These are phyloP conservation scores for Hanseniaspora lachancei DNA, from an alignment of 805 yeast species.

Conservation along the genomic window DNA sequence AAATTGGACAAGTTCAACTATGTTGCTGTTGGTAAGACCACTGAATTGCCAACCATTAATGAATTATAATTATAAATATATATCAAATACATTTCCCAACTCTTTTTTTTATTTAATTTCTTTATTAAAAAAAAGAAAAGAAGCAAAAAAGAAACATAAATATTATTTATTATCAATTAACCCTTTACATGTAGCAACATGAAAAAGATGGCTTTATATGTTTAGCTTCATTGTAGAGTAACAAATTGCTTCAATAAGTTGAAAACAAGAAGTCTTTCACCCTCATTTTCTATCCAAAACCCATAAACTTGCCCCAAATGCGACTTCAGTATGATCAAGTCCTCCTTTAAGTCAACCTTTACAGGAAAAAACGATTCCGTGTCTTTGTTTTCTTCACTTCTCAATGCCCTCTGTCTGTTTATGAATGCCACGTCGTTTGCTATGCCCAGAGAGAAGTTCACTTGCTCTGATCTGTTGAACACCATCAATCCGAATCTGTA, in stretches of 20 bases:
- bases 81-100: neutral
- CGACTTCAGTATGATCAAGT: conserved; percentile 55
- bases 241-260: conserved; percentile 28
- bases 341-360: conserved; percentile 57
- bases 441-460: conserved; percentile 59
- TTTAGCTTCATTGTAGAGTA: neutral
- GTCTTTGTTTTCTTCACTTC: conserved; percentile 12
- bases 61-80: conserved; percentile 46
- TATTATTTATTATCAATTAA: neutral
- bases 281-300: conserved; percentile 61
- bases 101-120: neutral
- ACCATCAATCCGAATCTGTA: conserved; percentile 59
- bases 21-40: conserved; percentile 81
- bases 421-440: conserved; percentile 39
- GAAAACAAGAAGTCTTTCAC: conserved; percentile 48
- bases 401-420: conserved; percentile 29
- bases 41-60: conserved; percentile 74
- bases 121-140: neutral
- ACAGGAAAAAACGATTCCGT: conserved; percentile 32
- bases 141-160: neutral
- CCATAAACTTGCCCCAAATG: conserved; percentile 61
- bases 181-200: neutral
- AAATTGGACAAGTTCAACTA: conserved; percentile 58
- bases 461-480: conserved; percentile 54
- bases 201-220: too few species aligned